phyloP scores from a whole-genome alignment of 352 stramenopile genomes.

The Pythium aphanidermatum region DNA sequence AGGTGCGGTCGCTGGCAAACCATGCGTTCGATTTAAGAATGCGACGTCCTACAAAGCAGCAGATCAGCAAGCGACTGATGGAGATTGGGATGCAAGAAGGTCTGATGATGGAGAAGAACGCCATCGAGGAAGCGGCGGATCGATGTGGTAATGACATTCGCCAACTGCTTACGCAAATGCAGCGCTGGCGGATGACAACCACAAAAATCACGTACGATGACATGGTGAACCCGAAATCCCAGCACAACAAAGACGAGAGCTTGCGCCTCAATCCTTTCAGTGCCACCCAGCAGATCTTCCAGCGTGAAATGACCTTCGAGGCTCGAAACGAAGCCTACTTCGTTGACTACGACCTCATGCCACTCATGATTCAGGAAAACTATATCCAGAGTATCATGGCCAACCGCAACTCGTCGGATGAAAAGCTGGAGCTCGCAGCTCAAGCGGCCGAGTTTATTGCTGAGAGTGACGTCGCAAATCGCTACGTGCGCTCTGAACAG shows the following conservation, averaged over 20 bases:
- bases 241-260: constrained; percentile 91
- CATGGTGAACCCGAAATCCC: constrained; percentile 65
- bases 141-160: constrained; percentile 98
- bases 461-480: constrained; percentile 77
- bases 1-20: constrained; percentile 94
- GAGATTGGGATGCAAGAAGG: constrained; percentile 89
- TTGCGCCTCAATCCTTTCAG: constrained; percentile 95
- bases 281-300: constrained; percentile 91
- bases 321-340: constrained; percentile 97
- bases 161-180: constrained; percentile 95
- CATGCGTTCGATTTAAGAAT: constrained; percentile 97
- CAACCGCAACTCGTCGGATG: constrained; percentile 49
- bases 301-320: constrained; percentile 69
- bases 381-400: constrained; percentile 83
- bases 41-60: constrained; percentile 89
- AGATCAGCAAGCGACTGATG: constrained; percentile 91
- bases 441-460: constrained; percentile 90
- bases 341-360: constrained; percentile 98
- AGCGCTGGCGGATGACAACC: constrained; percentile 91
- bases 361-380: constrained; percentile 94
- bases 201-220: constrained; percentile 84
- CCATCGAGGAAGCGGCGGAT: constrained; percentile 95
- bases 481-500: constrained; percentile 76
- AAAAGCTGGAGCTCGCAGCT: constrained; percentile 81
- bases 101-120: constrained; percentile 93